These are phyloP conservation scores for Vaccinium myrtillus DNA, from an alignment of 148 eudicot genomes.

Conservation along the genomic window DNA sequence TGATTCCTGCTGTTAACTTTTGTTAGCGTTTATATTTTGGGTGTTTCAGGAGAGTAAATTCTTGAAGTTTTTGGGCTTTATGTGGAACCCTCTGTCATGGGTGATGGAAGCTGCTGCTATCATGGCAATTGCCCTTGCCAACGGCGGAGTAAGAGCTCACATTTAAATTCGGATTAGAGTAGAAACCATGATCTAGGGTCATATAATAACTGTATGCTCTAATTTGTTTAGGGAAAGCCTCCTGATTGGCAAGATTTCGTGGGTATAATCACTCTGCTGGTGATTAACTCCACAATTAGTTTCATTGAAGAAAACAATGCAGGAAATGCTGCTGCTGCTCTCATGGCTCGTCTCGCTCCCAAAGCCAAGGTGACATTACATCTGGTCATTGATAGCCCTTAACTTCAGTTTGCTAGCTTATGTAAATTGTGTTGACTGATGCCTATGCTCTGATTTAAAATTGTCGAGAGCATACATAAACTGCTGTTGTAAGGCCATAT, in stretches of 20 bases:
- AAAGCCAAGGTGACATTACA: constrained; percentile 79
- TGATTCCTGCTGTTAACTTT: not conserved
- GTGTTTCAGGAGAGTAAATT: constrained; percentile 87
- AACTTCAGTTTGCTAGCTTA: not conserved
- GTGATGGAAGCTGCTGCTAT: constrained; percentile 99
- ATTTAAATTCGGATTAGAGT: not conserved
- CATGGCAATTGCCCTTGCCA: constrained; percentile 99
- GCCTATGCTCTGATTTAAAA: not conserved
- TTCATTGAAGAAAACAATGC: constrained; percentile 98
- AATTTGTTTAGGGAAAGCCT: constrained; percentile 68
- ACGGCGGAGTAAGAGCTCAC: constrained; percentile 81
- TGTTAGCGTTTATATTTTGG: constrained; percentile 20
- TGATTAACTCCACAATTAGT: constrained; percentile 96
- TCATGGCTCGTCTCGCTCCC: constrained; percentile 98
- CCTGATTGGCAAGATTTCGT: constrained; percentile 99
- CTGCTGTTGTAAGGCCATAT: not conserved
- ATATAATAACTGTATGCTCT: not conserved
- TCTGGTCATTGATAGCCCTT: not conserved
- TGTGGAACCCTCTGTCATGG: constrained; percentile 99
- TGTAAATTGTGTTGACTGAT: not conserved
- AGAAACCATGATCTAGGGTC: not conserved
- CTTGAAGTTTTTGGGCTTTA: constrained; percentile 96
- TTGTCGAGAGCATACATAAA: not conserved
- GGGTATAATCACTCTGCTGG: constrained; percentile 88
- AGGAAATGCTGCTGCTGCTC: constrained; percentile 99